phyloP scores from a whole-genome alignment of 495 filamentous ascomycete genomes.

The Penicillium psychrofluorescens region DNA sequence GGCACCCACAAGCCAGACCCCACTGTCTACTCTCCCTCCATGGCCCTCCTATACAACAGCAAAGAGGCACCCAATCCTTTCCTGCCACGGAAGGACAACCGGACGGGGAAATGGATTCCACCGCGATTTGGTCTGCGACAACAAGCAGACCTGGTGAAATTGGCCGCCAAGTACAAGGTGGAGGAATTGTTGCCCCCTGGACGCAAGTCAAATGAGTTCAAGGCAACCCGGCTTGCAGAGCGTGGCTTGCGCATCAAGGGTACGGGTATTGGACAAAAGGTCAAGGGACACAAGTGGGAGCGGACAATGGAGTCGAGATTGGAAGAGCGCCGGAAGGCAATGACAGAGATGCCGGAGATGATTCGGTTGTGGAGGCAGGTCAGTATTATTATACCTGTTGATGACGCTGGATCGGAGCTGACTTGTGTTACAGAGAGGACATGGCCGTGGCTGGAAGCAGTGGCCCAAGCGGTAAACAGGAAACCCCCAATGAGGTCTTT shows the following conservation, averaged over 20 bases:
- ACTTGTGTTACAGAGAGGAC: constrained; percentile 57
- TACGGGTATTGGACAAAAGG: constrained; percentile 83
- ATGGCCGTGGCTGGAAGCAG: constrained; percentile 83
- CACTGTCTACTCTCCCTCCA: constrained; percentile 23
- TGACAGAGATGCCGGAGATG: constrained; percentile 88
- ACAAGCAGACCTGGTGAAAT: constrained; percentile 87
- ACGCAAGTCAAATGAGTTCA: constrained; percentile 65
- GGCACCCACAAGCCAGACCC: constrained; percentile 30
- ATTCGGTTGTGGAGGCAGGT: constrained; percentile 92
- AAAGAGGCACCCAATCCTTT: constrained; percentile 62
- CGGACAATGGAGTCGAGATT: constrained; percentile 74
- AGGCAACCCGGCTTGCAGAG: constrained; percentile 58
- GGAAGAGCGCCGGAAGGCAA: constrained; percentile 82
- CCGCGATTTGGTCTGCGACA: constrained; percentile 74
- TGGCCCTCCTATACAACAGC: constrained; percentile 28
- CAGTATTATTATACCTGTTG: constrained; percentile 18
- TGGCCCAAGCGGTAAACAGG: constrained; percentile 58
- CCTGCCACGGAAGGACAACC: constrained; percentile 58
- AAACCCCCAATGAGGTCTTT: constrained; percentile 3
- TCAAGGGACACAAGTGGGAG: constrained; percentile 93
- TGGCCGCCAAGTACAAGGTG: constrained; percentile 72
- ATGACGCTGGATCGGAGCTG: constrained; percentile 7
- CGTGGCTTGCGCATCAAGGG: constrained; percentile 75
- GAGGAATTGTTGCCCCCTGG: constrained; percentile 76
- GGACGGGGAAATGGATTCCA: constrained; percentile 69